Percentiles rank a stretch among this genome's conserved stretches.
phyloP scores from a whole-genome alignment of 148 eudicot species.

The Tetragonia tetragonoides region DNA sequence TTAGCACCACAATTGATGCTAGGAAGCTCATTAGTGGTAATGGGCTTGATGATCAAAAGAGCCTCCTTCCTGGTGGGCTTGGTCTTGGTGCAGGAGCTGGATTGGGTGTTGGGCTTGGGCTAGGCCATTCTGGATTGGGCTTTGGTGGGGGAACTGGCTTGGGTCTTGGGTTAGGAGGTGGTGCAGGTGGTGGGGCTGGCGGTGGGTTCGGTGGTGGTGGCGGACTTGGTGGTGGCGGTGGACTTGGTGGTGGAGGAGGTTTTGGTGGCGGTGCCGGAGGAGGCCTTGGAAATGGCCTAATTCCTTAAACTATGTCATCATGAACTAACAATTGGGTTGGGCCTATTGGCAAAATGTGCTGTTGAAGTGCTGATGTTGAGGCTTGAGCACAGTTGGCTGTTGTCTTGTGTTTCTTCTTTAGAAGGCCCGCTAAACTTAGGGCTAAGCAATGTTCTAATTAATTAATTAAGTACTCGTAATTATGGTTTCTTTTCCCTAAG shows the following conservation, averaged over 20 bases:
- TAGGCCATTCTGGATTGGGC: constrained; percentile 20
- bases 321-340: background rate
- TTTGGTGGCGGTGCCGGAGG: constrained; percentile 14
- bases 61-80: constrained; percentile 18
- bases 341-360: background rate
- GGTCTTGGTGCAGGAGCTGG: constrained; percentile 27
- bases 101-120: constrained; percentile 11
- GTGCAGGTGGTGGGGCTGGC: constrained; percentile 22
- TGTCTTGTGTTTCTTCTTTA: background rate
- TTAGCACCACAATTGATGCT: constrained; percentile 28
- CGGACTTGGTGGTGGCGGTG: constrained; percentile 17
- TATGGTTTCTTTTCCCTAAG: background rate
- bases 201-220: constrained; percentile 19
- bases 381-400: background rate
- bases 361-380: background rate
- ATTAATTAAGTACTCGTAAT: too few relatives aligned
- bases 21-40: constrained; percentile 31
- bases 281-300: constrained; percentile 26
- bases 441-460: background rate
- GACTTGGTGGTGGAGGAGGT: constrained; percentile 9
- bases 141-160: constrained; percentile 16
- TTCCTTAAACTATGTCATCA: constrained; percentile 10
- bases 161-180: constrained; percentile 20
- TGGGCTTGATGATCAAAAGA: constrained; percentile 29
- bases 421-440: background rate